Evolutionary conservation across 2,329 filamentous ascomycete genomes (phyloP).

Genomic region (Didymella pomorum): DNA sequence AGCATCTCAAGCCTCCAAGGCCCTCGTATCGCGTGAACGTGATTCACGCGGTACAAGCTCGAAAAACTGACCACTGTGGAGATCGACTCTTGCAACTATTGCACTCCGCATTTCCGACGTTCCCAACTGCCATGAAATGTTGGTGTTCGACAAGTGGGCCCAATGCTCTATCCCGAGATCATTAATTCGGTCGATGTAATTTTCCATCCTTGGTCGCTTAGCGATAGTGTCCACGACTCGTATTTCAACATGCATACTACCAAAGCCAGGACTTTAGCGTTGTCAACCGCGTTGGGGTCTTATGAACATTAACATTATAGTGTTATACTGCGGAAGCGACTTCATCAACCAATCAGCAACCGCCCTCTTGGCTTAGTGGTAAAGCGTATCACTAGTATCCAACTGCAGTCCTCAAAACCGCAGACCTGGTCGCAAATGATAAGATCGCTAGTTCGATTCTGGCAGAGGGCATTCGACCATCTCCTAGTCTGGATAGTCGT

Average conservation of each 20-base stretch:
- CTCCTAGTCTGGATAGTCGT: constrained; percentile 12
- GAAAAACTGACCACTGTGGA: background rate
- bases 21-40: background rate
- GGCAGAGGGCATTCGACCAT: constrained; percentile 17
- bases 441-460: constrained; percentile 24
- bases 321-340: no score
- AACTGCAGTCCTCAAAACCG: background rate
- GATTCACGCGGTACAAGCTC: background rate
- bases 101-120: background rate
- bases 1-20: background rate
- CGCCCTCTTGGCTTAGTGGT: constrained; percentile 26
- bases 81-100: background rate
- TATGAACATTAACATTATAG: no score
- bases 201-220: constrained; percentile 4
- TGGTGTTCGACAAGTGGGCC: background rate
- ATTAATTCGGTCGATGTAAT: background rate
- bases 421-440: constrained; percentile 9
- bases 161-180: no score
- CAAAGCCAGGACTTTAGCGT: no score
- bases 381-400: constrained; percentile 23
- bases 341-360: constrained; percentile 18
- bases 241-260: no score
- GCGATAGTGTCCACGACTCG: background rate
- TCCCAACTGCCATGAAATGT: background rate
- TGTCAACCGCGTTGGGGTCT: no score